phyloP scores from a whole-genome alignment of 176 grass and related monocot genomes.

The Oryza punctata region DNA sequence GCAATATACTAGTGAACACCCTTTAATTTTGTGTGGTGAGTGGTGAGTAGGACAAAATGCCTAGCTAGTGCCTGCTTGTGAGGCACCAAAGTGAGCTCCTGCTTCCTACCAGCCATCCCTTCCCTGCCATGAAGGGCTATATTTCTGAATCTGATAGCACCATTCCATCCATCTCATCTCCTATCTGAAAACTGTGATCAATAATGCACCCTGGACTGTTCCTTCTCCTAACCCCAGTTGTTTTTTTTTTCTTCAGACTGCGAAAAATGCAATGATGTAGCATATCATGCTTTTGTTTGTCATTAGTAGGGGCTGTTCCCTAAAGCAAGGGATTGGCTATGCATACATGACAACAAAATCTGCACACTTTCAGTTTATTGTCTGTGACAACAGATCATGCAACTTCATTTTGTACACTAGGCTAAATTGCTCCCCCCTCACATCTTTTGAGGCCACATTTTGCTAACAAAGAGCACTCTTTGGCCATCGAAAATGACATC shows the following conservation, averaged over 20 bases:
- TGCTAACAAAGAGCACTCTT: not conserved
- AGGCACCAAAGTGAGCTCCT: conserved; percentile 57
- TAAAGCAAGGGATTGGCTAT: conserved; percentile 34
- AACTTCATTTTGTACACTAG: not conserved
- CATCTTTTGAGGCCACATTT: conserved; percentile 31
- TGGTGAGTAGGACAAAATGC: conserved; percentile 60
- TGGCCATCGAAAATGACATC: not conserved
- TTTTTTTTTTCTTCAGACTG: conserved; percentile 12
- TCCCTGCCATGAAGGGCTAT: conserved; percentile 37
- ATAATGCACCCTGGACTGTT: conserved; percentile 47
- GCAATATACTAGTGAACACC: conserved; percentile 41
- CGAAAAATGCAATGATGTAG: conserved; percentile 22
- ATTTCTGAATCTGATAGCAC: conserved; percentile 53
- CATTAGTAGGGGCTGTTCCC: conserved; percentile 35
- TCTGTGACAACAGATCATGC: conserved; percentile 31
- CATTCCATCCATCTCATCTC: conserved; percentile 37
- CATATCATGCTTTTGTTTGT: conserved; percentile 21
- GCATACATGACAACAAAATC: conserved; percentile 18
- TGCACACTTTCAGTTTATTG: conserved; percentile 40
- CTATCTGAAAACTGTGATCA: conserved; percentile 53
- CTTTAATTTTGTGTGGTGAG: too few species aligned
- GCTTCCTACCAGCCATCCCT: conserved; percentile 65
- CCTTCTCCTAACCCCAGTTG: conserved; percentile 18
- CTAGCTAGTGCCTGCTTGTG: conserved; percentile 51
- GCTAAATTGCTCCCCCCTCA: conserved; percentile 13